Evolutionary conservation across 2,329 filamentous ascomycete species (phyloP), one percentile per base, ranked within the genome.

Genomic region (Aspergillus calidoustus): DNA sequence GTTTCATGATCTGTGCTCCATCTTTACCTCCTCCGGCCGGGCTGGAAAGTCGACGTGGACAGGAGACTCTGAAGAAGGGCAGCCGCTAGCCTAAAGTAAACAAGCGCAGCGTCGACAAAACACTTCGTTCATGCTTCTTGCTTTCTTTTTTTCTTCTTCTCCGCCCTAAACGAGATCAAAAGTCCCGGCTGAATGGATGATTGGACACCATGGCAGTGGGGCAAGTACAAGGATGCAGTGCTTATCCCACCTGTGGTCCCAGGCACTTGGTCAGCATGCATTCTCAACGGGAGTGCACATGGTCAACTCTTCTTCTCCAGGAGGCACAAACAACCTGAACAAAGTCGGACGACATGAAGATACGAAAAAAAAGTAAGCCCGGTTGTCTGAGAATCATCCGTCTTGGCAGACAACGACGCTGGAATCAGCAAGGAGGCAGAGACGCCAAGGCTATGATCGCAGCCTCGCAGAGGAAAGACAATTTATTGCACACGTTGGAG

Each of bases 191-290:
- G 58, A 60, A 55, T 62, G 61, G 61, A 52, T 64, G 41, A 65
- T 61, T 68, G 67, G 65, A 56, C 56, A 43, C 43, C 65, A 53
- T 25, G 15, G 5, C 25, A 49, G 71, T 74, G 72, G 72, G 69
- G 68, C 64, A 54, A 30, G 47, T 60, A 51, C 68, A 66, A 67
- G 64, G 66, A 69, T 72, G 55, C 64, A 67, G 66, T 74, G 72
- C 71, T 72, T 74, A 72, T 69, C 66, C 66, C 62, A 61, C 56
- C 65, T 57, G 60, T 64, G 55, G 62, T 61, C 61, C 55, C 48
- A 66, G 63, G 41, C 57, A 54, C 60, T 57, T 63, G 60, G 62
- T 64, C 60, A 55, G 49, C 38, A 43, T 51, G 43, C 28, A 46
- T 53, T n/a, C 19, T 25, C 22, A 43, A 28, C 55, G 52, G 28